Percentiles rank a stretch among this genome's conserved stretches.
phyloP scores from a whole-genome alignment of 2,329 filamentous ascomycete genomes.

The Paraphaeosphaeria sporulosa region DNA sequence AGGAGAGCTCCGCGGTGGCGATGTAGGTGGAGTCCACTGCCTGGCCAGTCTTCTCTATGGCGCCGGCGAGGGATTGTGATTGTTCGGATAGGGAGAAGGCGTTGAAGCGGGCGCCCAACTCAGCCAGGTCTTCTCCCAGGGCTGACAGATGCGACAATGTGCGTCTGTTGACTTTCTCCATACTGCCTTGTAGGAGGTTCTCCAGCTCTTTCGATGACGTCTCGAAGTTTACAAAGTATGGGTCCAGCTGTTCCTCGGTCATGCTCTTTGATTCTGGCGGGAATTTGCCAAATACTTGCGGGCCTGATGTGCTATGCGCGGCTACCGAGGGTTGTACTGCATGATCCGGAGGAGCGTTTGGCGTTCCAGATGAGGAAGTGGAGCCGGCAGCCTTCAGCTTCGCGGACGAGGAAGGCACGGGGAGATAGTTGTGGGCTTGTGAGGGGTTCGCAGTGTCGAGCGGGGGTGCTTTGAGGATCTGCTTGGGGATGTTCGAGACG shows the following conservation, averaged over 20 bases:
- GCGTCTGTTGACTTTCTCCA: constrained; percentile 95
- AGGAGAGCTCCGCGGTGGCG: constrained; percentile 88
- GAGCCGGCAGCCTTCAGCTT: constrained; percentile 72
- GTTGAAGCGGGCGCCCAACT: constrained; percentile 95
- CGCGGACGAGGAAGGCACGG: constrained; percentile 82
- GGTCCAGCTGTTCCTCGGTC: constrained; percentile 89
- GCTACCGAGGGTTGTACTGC: constrained; percentile 60
- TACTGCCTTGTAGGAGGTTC: constrained; percentile 84
- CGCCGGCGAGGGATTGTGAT: constrained; percentile 84
- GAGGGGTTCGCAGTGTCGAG: constrained; percentile 93
- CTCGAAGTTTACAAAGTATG: constrained; percentile 95
- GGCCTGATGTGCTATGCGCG: constrained; percentile 65
- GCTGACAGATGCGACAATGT: constrained; percentile 85
- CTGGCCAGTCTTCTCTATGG: constrained; percentile 93
- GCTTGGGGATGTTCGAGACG: constrained; percentile 89
- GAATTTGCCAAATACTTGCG: constrained; percentile 77
- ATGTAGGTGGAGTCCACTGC: constrained; percentile 96
- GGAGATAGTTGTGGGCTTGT: constrained; percentile 84
- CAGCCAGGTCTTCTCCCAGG: constrained; percentile 85
- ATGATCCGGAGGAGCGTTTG: constrained; percentile 61
- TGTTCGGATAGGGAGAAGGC: constrained; percentile 95
- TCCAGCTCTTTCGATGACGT: constrained; percentile 91
- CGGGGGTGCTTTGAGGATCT: constrained; percentile 92
- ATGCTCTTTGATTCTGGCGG: constrained; percentile 79
- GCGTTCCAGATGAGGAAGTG: constrained; percentile 59